Evolutionary conservation across 2,329 filamentous ascomycete species (phyloP).

Genomic region (Colletotrichum karsti): DNA sequence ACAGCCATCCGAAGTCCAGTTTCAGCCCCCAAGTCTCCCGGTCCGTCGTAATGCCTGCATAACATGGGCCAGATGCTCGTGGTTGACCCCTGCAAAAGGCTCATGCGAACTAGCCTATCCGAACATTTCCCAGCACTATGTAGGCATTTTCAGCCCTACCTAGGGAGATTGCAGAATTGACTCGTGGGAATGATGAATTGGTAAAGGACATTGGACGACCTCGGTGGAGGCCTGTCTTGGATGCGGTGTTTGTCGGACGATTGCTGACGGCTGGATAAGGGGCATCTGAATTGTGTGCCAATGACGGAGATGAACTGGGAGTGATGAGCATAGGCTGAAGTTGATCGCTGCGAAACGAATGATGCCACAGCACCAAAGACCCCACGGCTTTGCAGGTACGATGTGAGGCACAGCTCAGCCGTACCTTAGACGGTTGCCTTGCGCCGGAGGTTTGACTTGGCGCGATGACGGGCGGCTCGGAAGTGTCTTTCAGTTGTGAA

Average conservation of each 20-base stretch:
- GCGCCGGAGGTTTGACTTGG: too few relatives aligned
- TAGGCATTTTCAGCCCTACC: conserved; percentile 17
- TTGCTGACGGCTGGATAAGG: conserved; percentile 4
- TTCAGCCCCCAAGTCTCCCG: not conserved
- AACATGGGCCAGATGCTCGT: not conserved
- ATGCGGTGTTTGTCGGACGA: not conserved
- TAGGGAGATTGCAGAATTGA: not conserved
- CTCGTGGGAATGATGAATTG: not conserved
- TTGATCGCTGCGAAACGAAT: conserved; percentile 3
- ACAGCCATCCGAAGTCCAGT: not conserved
- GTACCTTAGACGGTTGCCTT: not conserved
- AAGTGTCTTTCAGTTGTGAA: not conserved
- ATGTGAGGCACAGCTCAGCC: conserved; percentile 5
- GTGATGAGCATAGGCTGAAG: not conserved
- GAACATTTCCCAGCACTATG: not conserved
- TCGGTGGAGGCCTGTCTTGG: not conserved
- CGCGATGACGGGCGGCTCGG: too few relatives aligned
- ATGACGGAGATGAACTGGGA: not conserved
- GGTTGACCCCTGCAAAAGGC: conserved; percentile 14
- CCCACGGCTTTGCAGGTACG: not conserved
- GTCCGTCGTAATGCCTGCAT: not conserved
- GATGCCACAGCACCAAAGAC: not conserved
- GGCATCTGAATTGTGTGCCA: not conserved
- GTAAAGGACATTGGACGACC: not conserved
- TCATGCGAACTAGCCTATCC: conserved; percentile 7